These are phyloP conservation scores for Primulina eburnea DNA, from an alignment of 257 asterid genomes.

Conservation along the genomic window DNA sequence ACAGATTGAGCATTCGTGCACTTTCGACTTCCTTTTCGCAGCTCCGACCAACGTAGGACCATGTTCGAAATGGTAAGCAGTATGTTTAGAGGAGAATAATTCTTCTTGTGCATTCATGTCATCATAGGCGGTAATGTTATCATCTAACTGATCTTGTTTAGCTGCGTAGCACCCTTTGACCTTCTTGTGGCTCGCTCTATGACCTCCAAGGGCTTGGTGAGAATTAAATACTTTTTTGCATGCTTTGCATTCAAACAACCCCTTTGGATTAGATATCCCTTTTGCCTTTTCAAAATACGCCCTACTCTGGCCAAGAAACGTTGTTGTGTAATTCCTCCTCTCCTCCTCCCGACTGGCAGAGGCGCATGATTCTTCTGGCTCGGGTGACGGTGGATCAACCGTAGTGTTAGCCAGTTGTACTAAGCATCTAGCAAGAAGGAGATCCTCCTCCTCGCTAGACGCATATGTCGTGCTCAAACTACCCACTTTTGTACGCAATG, in stretches of 20 bases:
- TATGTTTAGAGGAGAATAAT: conserved; percentile 38
- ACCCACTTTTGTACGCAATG: conserved; percentile 62
- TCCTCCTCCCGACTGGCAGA: conserved; percentile 74
- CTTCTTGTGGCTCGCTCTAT: conserved; percentile 90
- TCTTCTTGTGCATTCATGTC: conserved; percentile 45
- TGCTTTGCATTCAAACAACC: conserved; percentile 82
- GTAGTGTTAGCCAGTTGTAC: conserved; percentile 66
- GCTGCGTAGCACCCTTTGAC: conserved; percentile 89
- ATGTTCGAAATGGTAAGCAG: conserved; percentile 44
- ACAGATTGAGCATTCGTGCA: conserved; percentile 89
- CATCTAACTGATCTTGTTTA: conserved; percentile 50
- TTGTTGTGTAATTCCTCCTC: conserved; percentile 34
- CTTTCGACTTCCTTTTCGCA: conserved; percentile 61
- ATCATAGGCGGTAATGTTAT: conserved; percentile 23
- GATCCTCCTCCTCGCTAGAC: conserved; percentile 66
- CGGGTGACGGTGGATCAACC: conserved; percentile 40
- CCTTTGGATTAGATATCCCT: conserved; percentile 41
- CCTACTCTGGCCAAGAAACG: conserved; percentile 26
- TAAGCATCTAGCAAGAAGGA: conserved; percentile 69
- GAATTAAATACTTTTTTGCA: conserved; percentile 93
- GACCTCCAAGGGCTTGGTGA: conserved; percentile 94
- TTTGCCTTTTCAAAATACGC: conserved; percentile 36
- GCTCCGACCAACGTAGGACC: conserved; percentile 41
- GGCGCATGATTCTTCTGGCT: conserved; percentile 75
- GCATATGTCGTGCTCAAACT: conserved; percentile 33